These are phyloP conservation scores for Porodaedalea pini DNA, from an alignment of 1,284 basidiomycete genomes.

Conservation along the genomic window DNA sequence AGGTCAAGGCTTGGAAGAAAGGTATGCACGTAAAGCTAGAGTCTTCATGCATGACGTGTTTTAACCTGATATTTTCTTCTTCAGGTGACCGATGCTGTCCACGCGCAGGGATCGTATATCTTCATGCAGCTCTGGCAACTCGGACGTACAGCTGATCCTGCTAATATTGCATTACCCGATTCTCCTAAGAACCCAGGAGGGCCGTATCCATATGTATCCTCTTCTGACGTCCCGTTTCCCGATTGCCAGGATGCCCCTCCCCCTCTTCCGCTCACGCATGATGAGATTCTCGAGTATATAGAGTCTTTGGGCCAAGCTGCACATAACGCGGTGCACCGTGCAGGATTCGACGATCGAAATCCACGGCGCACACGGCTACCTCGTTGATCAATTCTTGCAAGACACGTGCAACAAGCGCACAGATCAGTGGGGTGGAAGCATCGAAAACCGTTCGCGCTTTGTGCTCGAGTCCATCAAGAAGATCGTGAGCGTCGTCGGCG, in stretches of 20 bases:
- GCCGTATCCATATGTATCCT: slow-evolving; percentile 34
- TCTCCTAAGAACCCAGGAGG: slow-evolving; percentile 25
- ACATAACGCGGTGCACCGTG: slow-evolving; percentile 29
- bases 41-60: slow-evolving; percentile 20
- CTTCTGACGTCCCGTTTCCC: slow-evolving; percentile 41
- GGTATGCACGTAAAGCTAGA: slow-evolving; percentile 14
- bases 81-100: slow-evolving; percentile 36
- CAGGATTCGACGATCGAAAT: too few species aligned
- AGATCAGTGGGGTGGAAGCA: too few species aligned
- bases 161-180: slow-evolving; percentile 30
- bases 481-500: slow-evolving; percentile 18
- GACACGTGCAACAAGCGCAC: slow-evolving; percentile 16
- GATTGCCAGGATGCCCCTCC: background rate
- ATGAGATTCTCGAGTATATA: slow-evolving; percentile 37
- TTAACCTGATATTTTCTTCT: background rate
- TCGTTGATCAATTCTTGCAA: slow-evolving; percentile 24
- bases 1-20: slow-evolving; percentile 32
- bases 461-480: slow-evolving; percentile 38
- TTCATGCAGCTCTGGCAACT: slow-evolving; percentile 50
- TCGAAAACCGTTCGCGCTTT: slow-evolving; percentile 46
- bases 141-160: slow-evolving; percentile 37
- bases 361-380: slow-evolving; percentile 20
- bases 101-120: slow-evolving; percentile 43
- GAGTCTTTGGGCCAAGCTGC: slow-evolving; percentile 27
- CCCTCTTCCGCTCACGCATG: slow-evolving; percentile 33